Evolutionary conservation across 495 filamentous ascomycete species (phyloP).

Genomic region (Penicillium salamii): DNA sequence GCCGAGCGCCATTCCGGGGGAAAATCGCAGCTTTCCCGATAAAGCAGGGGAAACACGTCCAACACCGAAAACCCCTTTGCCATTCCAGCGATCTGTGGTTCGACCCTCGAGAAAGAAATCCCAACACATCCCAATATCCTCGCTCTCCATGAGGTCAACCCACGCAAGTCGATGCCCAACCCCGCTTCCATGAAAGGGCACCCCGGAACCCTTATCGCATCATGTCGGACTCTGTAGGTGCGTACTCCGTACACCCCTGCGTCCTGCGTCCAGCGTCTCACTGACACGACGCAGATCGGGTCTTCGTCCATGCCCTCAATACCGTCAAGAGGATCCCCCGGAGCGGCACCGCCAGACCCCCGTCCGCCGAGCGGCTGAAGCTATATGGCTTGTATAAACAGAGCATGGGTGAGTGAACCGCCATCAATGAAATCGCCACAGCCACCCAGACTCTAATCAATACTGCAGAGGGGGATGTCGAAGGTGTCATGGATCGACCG

Average conservation of each 20-base stretch:
- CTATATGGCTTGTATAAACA: slow-evolving; percentile 99
- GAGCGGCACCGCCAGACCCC: slow-evolving; percentile 84
- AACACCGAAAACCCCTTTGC: background rate
- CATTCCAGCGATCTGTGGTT: background rate
- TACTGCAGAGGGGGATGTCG: slow-evolving; percentile 78
- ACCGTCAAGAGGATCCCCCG: slow-evolving; percentile 97
- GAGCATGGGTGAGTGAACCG: slow-evolving; percentile 77
- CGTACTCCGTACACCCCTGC: slow-evolving; percentile 22
- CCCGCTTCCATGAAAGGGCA: slow-evolving; percentile 36
- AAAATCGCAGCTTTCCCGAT: background rate
- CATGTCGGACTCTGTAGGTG: slow-evolving; percentile 59
- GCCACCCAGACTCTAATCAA: slow-evolving; percentile 4
- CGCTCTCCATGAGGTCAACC: slow-evolving; percentile 26
- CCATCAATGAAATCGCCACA: background rate
- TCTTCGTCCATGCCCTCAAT: slow-evolving; percentile 97
- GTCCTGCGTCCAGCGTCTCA: background rate
- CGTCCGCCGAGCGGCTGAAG: slow-evolving; percentile 76
- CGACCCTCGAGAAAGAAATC: background rate
- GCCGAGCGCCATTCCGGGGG: background rate
- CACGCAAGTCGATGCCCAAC: slow-evolving; percentile 27
- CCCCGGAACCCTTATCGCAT: slow-evolving; percentile 23
- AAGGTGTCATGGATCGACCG: slow-evolving; percentile 86
- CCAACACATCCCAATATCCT: background rate
- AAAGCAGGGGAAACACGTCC: background rate
- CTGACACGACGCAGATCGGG: slow-evolving; percentile 63